Percentiles rank a stretch among this genome's conserved stretches.
These are phyloP conservation scores for Kodamaea nitidulidarum DNA, from an alignment of 805 yeast genomes.

Conservation along the genomic window DNA sequence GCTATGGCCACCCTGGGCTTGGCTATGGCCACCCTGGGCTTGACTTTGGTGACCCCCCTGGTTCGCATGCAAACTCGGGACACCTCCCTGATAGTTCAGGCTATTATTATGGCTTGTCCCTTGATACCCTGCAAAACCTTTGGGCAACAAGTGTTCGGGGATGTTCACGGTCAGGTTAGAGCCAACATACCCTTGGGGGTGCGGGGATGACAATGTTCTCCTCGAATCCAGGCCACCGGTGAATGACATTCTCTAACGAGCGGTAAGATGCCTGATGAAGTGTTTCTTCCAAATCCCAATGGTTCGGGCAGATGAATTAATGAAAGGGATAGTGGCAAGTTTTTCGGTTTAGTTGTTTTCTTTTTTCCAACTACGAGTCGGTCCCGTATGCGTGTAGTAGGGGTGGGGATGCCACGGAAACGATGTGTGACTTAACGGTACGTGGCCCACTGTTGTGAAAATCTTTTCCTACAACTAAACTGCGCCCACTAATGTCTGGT, in stretches of 20 bases:
- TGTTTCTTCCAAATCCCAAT: background rate
- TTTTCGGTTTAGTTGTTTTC: constrained; percentile 3
- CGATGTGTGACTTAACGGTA: no score
- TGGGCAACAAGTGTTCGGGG: constrained; percentile 18
- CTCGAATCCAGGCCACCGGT: constrained; percentile 1
- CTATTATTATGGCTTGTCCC: no score
- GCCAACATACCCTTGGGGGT: constrained; percentile 6
- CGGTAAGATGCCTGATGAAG: background rate
- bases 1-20: background rate
- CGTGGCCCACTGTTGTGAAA: no score
- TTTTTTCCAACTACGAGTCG: background rate
- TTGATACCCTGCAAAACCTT: constrained; percentile 9
- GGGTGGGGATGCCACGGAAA: no score
- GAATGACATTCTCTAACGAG: constrained; percentile 6
- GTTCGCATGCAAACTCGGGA: no score
- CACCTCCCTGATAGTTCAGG: no score
- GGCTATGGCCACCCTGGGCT: background rate
- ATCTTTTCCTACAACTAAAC: no score
- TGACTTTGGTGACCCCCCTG: background rate
- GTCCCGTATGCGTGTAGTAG: background rate
- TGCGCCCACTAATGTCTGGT: no score
- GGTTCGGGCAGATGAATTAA: background rate
- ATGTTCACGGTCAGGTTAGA: constrained; percentile 11
- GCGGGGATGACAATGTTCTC: constrained; percentile 7
- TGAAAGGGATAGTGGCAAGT: constrained; percentile 3